phyloP scores from a whole-genome alignment of 2,329 filamentous ascomycete species.

The Aspergillus fischeri region DNA sequence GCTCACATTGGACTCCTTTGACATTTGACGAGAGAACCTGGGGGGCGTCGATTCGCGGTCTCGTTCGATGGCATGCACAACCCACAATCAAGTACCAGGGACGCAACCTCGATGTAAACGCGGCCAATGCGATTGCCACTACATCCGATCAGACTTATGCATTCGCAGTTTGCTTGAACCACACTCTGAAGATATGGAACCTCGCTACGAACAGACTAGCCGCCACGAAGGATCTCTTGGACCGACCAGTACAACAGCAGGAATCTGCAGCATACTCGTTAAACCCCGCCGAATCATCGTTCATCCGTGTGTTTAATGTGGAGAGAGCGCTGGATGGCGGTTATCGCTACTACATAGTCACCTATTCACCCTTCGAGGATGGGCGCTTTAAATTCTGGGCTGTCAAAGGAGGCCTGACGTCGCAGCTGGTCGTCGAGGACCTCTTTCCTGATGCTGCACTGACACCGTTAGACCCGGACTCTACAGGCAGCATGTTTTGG shows the following conservation, averaged over 20 bases:
- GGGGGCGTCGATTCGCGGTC: slow-evolving; percentile 45
- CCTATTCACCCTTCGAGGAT: slow-evolving; percentile 80
- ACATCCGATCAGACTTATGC: slow-evolving; percentile 48
- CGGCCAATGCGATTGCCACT: slow-evolving; percentile 42
- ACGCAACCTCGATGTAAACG: slow-evolving; percentile 40
- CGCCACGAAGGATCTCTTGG: slow-evolving; percentile 72
- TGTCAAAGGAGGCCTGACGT: slow-evolving; percentile 59
- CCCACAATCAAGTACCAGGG: slow-evolving; percentile 41
- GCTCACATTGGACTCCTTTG: slow-evolving; percentile 43
- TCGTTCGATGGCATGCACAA: slow-evolving; percentile 43
- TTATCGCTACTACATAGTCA: slow-evolving; percentile 62
- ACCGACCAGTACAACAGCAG: slow-evolving; percentile 61
- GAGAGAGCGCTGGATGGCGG: slow-evolving; percentile 44
- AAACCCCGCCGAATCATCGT: slow-evolving; percentile 70
- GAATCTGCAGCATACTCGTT: slow-evolving; percentile 71
- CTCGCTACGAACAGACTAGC: slow-evolving; percentile 73
- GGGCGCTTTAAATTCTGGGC: slow-evolving; percentile 96
- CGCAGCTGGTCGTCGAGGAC: slow-evolving; percentile 61
- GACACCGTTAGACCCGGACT: slow-evolving; percentile 59
- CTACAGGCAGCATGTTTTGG: slow-evolving; percentile 70
- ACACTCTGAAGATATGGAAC: slow-evolving; percentile 87
- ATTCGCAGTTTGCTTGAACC: slow-evolving; percentile 84
- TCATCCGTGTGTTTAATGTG: slow-evolving; percentile 68
- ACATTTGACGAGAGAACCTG: slow-evolving; percentile 48
- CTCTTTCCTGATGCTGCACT: slow-evolving; percentile 62